A percentile compares a stretch with the other conserved stretches of the same genome.
phyloP scores from a whole-genome alignment of 2,329 filamentous ascomycete species.

The Calonectria ilicicola region DNA sequence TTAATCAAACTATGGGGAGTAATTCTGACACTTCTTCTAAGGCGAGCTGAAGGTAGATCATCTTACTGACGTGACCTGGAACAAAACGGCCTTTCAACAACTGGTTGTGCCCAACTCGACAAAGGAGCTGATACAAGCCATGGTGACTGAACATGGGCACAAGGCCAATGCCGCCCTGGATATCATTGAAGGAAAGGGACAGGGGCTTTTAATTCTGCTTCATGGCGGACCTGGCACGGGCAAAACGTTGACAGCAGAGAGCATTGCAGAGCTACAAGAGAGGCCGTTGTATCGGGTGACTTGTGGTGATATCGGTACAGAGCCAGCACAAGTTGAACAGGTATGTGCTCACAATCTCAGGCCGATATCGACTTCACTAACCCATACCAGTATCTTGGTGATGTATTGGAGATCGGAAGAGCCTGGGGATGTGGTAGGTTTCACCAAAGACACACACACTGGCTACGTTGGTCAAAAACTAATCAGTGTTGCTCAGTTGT shows the following conservation, averaged over 20 bases:
- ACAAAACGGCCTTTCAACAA: conserved; percentile 23
- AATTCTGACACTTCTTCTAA: background rate
- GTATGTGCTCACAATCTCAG: background rate
- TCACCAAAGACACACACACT: no score
- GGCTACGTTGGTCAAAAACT: background rate
- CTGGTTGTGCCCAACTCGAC: conserved; percentile 18
- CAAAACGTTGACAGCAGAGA: conserved; percentile 32
- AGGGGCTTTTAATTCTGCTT: conserved; percentile 16
- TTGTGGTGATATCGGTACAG: conserved; percentile 32
- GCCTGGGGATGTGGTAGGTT: conserved; percentile 28
- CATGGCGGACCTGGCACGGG: conserved; percentile 13
- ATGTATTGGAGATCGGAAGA: conserved; percentile 26
- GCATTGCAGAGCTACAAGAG: conserved; percentile 31
- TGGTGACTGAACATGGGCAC: conserved; percentile 22
- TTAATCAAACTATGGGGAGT: background rate
- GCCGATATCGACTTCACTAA: background rate
- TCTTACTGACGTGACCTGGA: conserved; percentile 27
- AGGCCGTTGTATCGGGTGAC: conserved; percentile 32
- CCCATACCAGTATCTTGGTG: conserved; percentile 23
- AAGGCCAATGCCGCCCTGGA: conserved; percentile 6
- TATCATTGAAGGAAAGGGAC: conserved; percentile 17
- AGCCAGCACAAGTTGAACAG: conserved; percentile 29
- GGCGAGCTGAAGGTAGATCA: background rate
- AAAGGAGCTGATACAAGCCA: conserved; percentile 21
- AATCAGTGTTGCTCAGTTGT: background rate